Percentiles rank a stretch among this genome's conserved stretches.
Evolutionary conservation across 805 yeast species (phyloP).

Genomic region (Metschnikowia santaceciliae): DNA sequence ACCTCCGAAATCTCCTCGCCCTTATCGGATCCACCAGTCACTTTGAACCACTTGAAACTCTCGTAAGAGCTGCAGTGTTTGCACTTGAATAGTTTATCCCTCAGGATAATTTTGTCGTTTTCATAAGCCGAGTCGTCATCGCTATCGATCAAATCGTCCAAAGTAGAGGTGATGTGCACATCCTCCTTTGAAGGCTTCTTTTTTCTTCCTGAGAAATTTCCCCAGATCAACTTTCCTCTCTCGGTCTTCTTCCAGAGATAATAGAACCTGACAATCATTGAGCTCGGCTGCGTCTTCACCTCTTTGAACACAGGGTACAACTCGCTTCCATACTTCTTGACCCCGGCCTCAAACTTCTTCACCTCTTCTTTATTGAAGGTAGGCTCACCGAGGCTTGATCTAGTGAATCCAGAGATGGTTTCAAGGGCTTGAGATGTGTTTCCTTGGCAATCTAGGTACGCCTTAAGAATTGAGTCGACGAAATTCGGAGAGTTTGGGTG

Average conservation of each 20-base stretch:
- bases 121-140: constrained; percentile 75
- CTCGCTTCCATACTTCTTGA: constrained; percentile 71
- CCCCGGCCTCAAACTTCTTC: constrained; percentile 67
- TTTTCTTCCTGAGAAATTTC: constrained; percentile 69
- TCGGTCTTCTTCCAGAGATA: constrained; percentile 89
- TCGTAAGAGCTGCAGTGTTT: constrained; percentile 61
- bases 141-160: constrained; percentile 55
- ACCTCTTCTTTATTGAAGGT: constrained; percentile 64
- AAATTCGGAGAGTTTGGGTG: constrained; percentile 74
- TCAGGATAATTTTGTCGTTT: constrained; percentile 41
- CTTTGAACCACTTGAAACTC: constrained; percentile 64
- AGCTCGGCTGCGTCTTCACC: constrained; percentile 68
- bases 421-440: constrained; percentile 48
- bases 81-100: constrained; percentile 51
- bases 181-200: constrained; percentile 40
- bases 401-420: constrained; percentile 45
- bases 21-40: constrained; percentile 54
- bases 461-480: constrained; percentile 64
- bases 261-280: constrained; percentile 82
- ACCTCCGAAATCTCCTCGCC: constrained; percentile 22
- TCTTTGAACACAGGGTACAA: constrained; percentile 65
- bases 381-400: constrained; percentile 70
- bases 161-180: constrained; percentile 11
- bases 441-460: constrained; percentile 49
- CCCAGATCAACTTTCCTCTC: constrained; percentile 77